Evolutionary conservation across 2,329 filamentous ascomycete genomes (phyloP), one percentile per base, ranked within the genome.

Genomic region (Stagonosporopsis chrysanthemi): DNA sequence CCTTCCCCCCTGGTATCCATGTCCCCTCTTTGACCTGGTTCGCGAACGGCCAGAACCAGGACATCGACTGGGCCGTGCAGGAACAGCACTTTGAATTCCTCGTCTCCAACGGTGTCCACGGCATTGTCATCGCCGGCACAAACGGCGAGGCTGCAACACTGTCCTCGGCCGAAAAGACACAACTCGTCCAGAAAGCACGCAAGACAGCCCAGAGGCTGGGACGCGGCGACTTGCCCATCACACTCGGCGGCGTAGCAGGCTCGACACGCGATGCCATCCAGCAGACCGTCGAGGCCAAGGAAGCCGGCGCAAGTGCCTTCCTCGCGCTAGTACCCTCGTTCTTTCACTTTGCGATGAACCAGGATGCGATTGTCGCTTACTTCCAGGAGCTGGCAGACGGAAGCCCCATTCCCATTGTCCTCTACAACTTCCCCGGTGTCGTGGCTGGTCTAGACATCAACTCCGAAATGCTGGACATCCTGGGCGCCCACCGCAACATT

Each of bases 21-120:
- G 83, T 83, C n/a, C 84, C 83, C 1, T 81, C 78, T 19, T 68
- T 86, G 64, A 86, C 84, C 3, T 86, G 80, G 78, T 86, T 86
- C 68, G 73, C 76, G 43, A 73, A 78, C 53, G 77, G 81, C 56
- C 64, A 69, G 26, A 72, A 64, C 4, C 84, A 86, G 64, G 81
- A 83, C 39, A 82, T 86, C 36, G 83, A 86, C 65, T 86, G 83
- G 84, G 75, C 79, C 6, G 69, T 82, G 1, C 83, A 87, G 65
- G 79, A 78, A 53, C 77, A 79, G 60, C 84, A 86, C 56, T 71
- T 85, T 23, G 76, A 83, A 63, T 85, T 84, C 63, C 70, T 86
- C n/a, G 76, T 85, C 50, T 73, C 70, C 11, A 84, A 81, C 40
- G 83, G 82, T 1, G 71, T 86, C 6, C 81, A 86, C 46, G 83